Base-by-base conservation (phyloP, 768 basidiomycete genomes). In the Kwoniella sp. region DNA sequence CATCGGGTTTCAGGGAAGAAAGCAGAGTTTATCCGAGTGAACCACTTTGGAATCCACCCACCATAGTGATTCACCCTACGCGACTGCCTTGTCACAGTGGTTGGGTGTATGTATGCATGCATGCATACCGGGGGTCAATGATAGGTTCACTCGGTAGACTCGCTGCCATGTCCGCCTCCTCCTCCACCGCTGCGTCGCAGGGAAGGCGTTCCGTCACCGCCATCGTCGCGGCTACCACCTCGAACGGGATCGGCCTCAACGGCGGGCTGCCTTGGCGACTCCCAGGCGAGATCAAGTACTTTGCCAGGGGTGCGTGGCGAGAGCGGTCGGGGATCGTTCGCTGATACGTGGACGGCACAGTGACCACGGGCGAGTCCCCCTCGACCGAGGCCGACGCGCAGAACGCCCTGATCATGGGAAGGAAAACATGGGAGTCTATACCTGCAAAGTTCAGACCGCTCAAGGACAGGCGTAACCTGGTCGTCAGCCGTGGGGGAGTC, bases 401-500 rank as follows among this genome's bases (percentile, higher is more conserved):
- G 52, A 98, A 96, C 74, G 83, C 81, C 1, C 85, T 96, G 17
- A 77, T 96, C 49, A 96, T 99, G 93, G 95, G 95, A 11, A 80
- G 93, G 50, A 90, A 88, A 67, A 93, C 91, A 12, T 99, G 95
- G 95, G 90, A 96, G 76, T 88, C 88, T 70, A 96, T 99, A 48
- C 93, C 95, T 7, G 59, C 68, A 17, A 87, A 83, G 71, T 87
- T 86, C 75, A 79, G 87, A 57, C 95, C 95, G 4, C 79, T 99
- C 17, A 77, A 80, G 34, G 80, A 80, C 37, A 79, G 95, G 43
- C 49, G 80, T 48, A 99, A 98, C 68, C 71, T 92, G 22, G 83
- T 99, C 17, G 49, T 50, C 75, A 92, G 53, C 85, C 82, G 73
- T 78, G 80, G 42, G 68, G 22, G 75, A 76, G 39, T 87, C 60